Evolutionary conservation across 2,329 filamentous ascomycete genomes (phyloP).

Genomic region (Clarireedia hainanense): DNA sequence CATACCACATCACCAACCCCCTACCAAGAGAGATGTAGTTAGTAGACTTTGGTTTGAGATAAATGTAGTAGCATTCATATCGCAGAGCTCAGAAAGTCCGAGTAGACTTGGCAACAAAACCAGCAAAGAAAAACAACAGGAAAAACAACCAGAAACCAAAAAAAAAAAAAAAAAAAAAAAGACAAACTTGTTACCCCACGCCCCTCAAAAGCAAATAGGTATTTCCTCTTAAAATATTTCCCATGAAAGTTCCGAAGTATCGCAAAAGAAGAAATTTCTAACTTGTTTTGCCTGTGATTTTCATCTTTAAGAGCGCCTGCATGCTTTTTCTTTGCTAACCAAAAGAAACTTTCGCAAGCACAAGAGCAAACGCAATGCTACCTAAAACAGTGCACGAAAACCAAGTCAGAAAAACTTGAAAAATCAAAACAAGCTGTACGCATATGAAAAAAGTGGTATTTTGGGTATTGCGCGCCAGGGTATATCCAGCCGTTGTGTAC

Average conservation of each 20-base stretch:
- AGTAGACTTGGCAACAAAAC: too few species aligned
- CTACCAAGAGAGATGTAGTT: too few species aligned
- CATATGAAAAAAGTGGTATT: conserved; percentile 26
- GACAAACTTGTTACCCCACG: conserved; percentile 5
- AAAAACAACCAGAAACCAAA: too few species aligned
- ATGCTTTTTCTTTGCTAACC: conserved; percentile 18
- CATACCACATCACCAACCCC: too few species aligned
- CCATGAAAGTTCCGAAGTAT: conserved; percentile 14
- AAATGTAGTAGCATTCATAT: too few species aligned
- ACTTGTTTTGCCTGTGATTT: conserved; percentile 19
- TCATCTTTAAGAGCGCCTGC: conserved; percentile 8
- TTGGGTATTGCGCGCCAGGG: conserved; percentile 30
- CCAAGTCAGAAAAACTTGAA: conserved; percentile 8
- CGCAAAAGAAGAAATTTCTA: conserved; percentile 18
- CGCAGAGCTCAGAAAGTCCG: too few species aligned
- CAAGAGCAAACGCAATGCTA: conserved; percentile 1
- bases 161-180: neutral
- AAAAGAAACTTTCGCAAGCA: conserved; percentile 9
- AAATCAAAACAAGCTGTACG: conserved; percentile 12
- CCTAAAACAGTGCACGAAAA: conserved; percentile 6
- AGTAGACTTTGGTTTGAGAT: too few species aligned
- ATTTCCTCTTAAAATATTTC: conserved; percentile 23
- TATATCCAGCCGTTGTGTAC: conserved; percentile 28
- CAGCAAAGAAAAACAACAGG: too few species aligned
- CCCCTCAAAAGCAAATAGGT: conserved; percentile 27